Evolutionary conservation across 306 rosid species (phyloP).

Genomic region (Astragalus glycyphyllos): DNA sequence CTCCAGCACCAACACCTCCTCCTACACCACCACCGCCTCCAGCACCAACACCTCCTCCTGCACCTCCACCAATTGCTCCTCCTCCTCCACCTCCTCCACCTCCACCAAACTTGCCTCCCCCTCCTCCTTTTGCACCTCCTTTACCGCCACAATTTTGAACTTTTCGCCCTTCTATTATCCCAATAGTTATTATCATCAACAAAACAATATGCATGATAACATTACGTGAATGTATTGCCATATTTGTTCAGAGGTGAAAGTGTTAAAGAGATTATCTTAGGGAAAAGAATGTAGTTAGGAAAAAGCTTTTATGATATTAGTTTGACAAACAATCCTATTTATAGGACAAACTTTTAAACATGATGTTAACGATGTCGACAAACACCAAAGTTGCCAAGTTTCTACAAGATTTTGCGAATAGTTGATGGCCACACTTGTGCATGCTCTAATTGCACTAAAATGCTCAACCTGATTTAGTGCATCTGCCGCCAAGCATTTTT

Average conservation of each 20-base stretch:
- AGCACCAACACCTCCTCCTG: background rate
- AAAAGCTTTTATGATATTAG: constrained; percentile 5
- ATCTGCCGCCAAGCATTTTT: constrained; percentile 46
- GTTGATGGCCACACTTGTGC: constrained; percentile 40
- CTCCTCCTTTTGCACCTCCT: background rate
- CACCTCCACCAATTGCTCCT: background rate
- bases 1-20: background rate
- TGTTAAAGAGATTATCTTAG: background rate
- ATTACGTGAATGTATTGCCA: constrained; percentile 18
- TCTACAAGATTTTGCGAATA: constrained; percentile 29
- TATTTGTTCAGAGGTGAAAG: constrained; percentile 1
- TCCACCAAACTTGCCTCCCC: background rate
- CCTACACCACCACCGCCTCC: background rate
- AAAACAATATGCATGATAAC: constrained; percentile 5
- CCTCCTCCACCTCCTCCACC: background rate
- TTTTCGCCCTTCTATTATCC: constrained; percentile 18
- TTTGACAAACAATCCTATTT: constrained; percentile 41
- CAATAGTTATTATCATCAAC: constrained; percentile 4
- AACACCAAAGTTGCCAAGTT: constrained; percentile 33
- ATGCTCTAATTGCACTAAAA: constrained; percentile 45
- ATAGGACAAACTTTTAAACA: constrained; percentile 21
- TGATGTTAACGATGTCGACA: constrained; percentile 18
- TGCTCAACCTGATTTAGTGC: constrained; percentile 49
- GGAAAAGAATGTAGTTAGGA: background rate
- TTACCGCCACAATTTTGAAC: background rate